Base-by-base conservation (phyloP, 305 asterid species). In the Fraxinus velutina region DNA sequence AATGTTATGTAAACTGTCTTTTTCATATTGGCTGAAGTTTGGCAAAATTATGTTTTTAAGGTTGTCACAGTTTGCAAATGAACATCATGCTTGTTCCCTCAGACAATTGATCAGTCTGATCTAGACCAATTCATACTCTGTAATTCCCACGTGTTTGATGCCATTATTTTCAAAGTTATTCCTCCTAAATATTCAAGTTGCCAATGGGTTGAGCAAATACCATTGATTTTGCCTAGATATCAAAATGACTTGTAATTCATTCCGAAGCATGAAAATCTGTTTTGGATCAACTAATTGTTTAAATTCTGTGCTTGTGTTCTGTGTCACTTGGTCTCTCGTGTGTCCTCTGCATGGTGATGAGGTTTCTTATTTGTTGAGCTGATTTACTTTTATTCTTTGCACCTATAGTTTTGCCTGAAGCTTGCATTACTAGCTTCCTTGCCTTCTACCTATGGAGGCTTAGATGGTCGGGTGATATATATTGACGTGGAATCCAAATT, bases 401-500 rank as follows among this genome's bases (percentile, higher is more conserved):
- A 79, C 82, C 75, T 87, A 86, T 85, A 94, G 97, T 92, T 94
- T 80, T 94, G 97, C 88, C 80, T 92, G 92, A 94, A 94, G 92
- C 95, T 94, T 82, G 88, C 97, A 30, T 86, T 93, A 37, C 81
- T 94, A 80, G 97, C 97, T n/a, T 87, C 95, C 73, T 88, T 94
- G 87, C 97, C 98, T 81, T 87, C 86, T 19, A 80, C 89, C 82
- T 90, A 87, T 83, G 97, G 98, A 24, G 98, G 98, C 80, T 91
- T 94, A 81, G 92, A 92, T 79, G 98, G 97, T 3, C 89, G 83
- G 50, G 97, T 90, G 57, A 87, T 92, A 87, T 94, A 92, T 85
- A 85, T 94, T 22, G 98, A 94, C 79, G 94, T 93, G 55, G 98
- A 94, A 88, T 92, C 97, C 68, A 92, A 94, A 86, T 94, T 94